Evolutionary conservation across 2,329 filamentous ascomycete species (phyloP).

Genomic region (Lizonia empirigonia): DNA sequence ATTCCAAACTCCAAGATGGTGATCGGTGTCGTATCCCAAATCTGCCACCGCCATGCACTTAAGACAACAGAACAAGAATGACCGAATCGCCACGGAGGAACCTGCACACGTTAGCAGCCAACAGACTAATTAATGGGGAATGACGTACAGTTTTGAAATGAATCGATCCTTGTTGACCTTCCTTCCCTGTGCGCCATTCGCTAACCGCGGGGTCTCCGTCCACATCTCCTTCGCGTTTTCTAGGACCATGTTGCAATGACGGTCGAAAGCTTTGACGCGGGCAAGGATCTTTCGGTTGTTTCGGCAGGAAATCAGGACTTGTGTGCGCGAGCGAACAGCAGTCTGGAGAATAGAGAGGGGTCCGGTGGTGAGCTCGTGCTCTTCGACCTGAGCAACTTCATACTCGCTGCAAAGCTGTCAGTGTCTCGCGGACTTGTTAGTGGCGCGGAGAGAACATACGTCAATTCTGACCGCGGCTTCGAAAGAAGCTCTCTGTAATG

Average conservation of each 20-base stretch:
- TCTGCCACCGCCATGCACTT: slow-evolving; percentile 31
- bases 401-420: slow-evolving; percentile 69
- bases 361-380: slow-evolving; percentile 79
- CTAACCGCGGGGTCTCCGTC: slow-evolving; percentile 87
- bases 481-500: slow-evolving; percentile 78
- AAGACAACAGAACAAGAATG: slow-evolving; percentile 84
- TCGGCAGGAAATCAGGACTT: slow-evolving; percentile 95
- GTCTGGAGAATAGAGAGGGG: slow-evolving; percentile 95
- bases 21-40: slow-evolving; percentile 18
- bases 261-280: slow-evolving; percentile 96
- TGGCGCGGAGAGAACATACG: slow-evolving; percentile 63
- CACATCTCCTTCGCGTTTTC: slow-evolving; percentile 99
- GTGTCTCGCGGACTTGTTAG: slow-evolving; percentile 12
- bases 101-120: slow-evolving; percentile 54
- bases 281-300: slow-evolving; percentile 98
- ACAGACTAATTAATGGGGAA: not conserved
- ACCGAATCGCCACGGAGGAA: slow-evolving; percentile 88
- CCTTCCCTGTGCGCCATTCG: slow-evolving; percentile 84
- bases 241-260: slow-evolving; percentile 98
- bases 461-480: slow-evolving; percentile 89
- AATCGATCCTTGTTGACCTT: slow-evolving; percentile 98
- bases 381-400: slow-evolving; percentile 81
- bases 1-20: slow-evolving; percentile 34
- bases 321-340: slow-evolving; percentile 89
- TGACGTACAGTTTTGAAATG: slow-evolving; percentile 89